Base-by-base conservation (phyloP, 192 early-diverging fungal genomes). In the Phlyctochytrium bullatum region DNA sequence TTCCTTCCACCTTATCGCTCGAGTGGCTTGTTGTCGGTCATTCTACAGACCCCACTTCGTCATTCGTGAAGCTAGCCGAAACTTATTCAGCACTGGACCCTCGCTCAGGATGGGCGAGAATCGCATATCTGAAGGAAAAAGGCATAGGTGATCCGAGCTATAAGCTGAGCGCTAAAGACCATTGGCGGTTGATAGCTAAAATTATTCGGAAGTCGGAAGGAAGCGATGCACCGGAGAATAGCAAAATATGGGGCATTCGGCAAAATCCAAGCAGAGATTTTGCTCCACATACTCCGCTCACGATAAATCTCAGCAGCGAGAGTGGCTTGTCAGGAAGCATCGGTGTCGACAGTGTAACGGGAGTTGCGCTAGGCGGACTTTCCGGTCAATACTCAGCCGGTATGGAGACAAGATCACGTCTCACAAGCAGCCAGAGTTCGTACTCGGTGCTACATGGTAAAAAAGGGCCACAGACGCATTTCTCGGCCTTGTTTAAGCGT, bases 11-110 rank as follows among this genome's bases (percentile, higher is more conserved):
- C 28, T n/a, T 86, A 31, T 72, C 64, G 29, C 54, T 81, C 24
- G 82, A 79, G 58, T 88, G 86, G 86, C 67, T 86, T 20, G 73
- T 88, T 32, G 85, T 84, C 25, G 84, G 85, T 3, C 83, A 83
- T 60, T 57, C 76, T 3, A 63, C 36, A 25, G 80, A 85, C 33
- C 34, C 59, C 14, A 32, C 78, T 14, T 23, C 56, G 1, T 59
- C 80, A 0, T 61, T 68, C 36, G 69, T 87, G 3, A 59, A 68
- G 32, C 72, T 88, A 2, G 51, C 54, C 14, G 82, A 88, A 66
- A 74, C 34, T n/a, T 88, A 77, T 70, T 69, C 74, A 6, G 67
- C 68, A 14, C 69, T 79, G 31, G 86, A 88, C 68, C 86, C 86
- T 17, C 52, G 86, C 32, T 78, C 77, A 3, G 74, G 80, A 6